Evolutionary conservation across 2,329 filamentous ascomycete genomes (phyloP).

Genomic region (Colletotrichum noveboracense): DNA sequence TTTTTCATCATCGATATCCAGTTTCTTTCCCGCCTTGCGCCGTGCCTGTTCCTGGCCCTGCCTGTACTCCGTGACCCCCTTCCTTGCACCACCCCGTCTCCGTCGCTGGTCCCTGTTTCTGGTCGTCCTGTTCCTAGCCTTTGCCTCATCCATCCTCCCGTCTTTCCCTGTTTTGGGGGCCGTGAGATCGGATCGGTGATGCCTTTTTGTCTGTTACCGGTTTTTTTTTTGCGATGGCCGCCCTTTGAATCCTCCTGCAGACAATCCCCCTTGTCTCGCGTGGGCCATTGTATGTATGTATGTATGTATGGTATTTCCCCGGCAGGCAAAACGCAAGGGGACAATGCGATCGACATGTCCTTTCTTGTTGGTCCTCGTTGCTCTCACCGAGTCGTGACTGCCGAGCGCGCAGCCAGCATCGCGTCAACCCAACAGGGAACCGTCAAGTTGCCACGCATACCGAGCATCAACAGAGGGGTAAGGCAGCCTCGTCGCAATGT

Average conservation of each 20-base stretch:
- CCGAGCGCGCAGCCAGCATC: not conserved
- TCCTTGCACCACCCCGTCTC: not conserved
- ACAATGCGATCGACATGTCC: not conserved
- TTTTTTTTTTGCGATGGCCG: not conserved
- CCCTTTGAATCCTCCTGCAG: not conserved
- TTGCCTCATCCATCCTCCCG: not conserved
- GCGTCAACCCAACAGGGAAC: not conserved
- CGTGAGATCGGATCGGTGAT: slow-evolving; percentile 5
- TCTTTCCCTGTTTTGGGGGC: not conserved
- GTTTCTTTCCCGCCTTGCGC: not conserved
- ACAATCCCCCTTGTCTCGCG: not conserved
- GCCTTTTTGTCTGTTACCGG: not conserved
- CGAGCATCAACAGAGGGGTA: not conserved
- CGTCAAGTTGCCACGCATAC: not conserved
- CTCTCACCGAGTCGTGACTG: not conserved
- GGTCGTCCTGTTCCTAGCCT: not conserved
- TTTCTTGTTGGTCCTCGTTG: not conserved
- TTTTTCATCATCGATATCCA: not conserved
- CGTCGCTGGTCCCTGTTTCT: not conserved
- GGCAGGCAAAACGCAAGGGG: not conserved
- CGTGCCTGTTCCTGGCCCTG: not conserved
- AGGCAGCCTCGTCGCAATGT: not conserved
- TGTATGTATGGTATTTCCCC: not conserved
- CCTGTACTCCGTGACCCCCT: not conserved
- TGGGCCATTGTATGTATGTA: not conserved